Evolutionary conservation across 805 yeast species (phyloP).

Genomic region (Vanderwaltozyma verrucispora): DNA sequence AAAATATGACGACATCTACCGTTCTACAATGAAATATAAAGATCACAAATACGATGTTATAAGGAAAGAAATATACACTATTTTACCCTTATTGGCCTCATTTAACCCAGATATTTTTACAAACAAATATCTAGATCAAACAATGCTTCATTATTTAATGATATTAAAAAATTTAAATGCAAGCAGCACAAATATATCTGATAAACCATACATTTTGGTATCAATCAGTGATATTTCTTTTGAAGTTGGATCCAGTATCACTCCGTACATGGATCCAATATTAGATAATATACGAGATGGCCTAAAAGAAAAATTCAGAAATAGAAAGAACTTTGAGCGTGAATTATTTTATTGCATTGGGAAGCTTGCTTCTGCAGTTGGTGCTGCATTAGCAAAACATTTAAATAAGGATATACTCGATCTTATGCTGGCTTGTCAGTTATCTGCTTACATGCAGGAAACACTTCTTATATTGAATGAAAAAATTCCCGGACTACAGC

Average conservation of each 20-base stretch:
- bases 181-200: conserved; percentile 29
- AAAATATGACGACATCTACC: conserved; percentile 68
- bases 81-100: conserved; percentile 73
- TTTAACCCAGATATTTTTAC: conserved; percentile 70
- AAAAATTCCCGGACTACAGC: conserved; percentile 71
- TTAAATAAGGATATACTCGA: conserved; percentile 73
- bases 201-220: conserved; percentile 62
- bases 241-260: conserved; percentile 70
- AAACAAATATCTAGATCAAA: conserved; percentile 68
- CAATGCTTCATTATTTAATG: conserved; percentile 64
- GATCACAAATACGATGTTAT: conserved; percentile 69
- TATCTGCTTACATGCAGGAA: conserved; percentile 73
- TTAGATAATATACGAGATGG: conserved; percentile 77
- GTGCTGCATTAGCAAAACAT: conserved; percentile 87
- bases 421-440: conserved; percentile 69
- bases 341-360: conserved; percentile 86
- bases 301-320: conserved; percentile 38
- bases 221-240: conserved; percentile 78
- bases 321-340: conserved; percentile 66
- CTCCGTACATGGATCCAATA: conserved; percentile 82
- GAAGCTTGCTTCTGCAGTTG: conserved; percentile 77
- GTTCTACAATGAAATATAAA: conserved; percentile 59
- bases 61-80: conserved; percentile 73
- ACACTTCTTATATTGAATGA: conserved; percentile 58
- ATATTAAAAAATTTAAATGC: conserved; percentile 60